A percentile compares a stretch with the other conserved stretches of the same genome.
Evolutionary conservation across 169 alveolate species (phyloP).

Genomic region (Plasmodium reichenowi): DNA sequence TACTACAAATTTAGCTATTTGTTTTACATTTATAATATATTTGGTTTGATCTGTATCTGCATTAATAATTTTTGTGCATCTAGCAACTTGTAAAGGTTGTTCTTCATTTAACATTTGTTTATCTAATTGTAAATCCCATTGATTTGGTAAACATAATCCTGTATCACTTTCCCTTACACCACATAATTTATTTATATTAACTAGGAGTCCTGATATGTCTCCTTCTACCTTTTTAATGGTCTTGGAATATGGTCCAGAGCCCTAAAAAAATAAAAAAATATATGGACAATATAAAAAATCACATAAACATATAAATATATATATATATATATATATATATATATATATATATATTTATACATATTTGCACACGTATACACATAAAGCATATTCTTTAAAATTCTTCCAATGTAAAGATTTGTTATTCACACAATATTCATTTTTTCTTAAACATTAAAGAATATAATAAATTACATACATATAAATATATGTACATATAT

Average conservation of each 20-base stretch:
- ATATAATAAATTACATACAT: no score
- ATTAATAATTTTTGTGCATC: slow-evolving; percentile 97
- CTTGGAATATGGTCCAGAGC: slow-evolving; percentile 86
- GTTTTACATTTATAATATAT: slow-evolving; percentile 95
- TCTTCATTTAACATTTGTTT: slow-evolving; percentile 96
- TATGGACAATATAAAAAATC: background rate
- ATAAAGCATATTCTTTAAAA: no score
- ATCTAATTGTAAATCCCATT: slow-evolving; percentile 99
- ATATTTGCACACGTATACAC: background rate
- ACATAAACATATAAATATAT: background rate
- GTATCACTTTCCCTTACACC: slow-evolving; percentile 99
- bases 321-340: slow-evolving; percentile 1
- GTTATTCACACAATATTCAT: no score
- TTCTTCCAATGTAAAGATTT: no score
- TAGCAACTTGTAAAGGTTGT: slow-evolving; percentile 98
- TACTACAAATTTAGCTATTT: slow-evolving; percentile 98
- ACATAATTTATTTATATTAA: slow-evolving; percentile 85
- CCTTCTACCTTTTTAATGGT: slow-evolving; percentile 82
- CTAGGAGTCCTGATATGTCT: slow-evolving; percentile 81
- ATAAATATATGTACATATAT: no score
- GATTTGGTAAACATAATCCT: slow-evolving; percentile 98
- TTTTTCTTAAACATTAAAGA: no score
- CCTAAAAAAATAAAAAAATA: slow-evolving; percentile 58
- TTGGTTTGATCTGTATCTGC: slow-evolving; percentile 98
- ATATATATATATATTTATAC: background rate